Evolutionary conservation across 2,329 filamentous ascomycete species (phyloP).

Genomic region (Pseudogymnoascus sp.): DNA sequence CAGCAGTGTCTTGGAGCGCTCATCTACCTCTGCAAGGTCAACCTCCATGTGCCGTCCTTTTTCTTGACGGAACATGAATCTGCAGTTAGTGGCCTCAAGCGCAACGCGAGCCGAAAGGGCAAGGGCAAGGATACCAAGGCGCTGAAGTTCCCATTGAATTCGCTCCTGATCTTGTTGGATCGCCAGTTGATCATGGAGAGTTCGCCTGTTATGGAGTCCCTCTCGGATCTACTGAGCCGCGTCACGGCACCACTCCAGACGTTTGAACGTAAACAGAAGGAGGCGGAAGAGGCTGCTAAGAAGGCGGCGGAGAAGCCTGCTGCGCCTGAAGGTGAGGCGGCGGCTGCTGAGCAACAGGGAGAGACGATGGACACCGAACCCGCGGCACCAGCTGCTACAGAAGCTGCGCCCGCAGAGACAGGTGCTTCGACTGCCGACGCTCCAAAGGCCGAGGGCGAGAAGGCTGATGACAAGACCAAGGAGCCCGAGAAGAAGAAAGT

Average conservation of each 20-base stretch:
- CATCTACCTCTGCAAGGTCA: slow-evolving; percentile 75
- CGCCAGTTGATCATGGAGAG: slow-evolving; percentile 96
- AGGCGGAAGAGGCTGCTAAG: slow-evolving; percentile 50
- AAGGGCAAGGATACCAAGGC: slow-evolving; percentile 81
- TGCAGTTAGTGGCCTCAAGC: slow-evolving; percentile 67
- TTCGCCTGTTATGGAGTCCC: slow-evolving; percentile 89
- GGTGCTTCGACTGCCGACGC: slow-evolving; percentile 16
- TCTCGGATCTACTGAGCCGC: slow-evolving; percentile 78
- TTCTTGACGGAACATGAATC: slow-evolving; percentile 91
- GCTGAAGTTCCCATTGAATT: slow-evolving; percentile 86
- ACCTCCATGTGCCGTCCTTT: slow-evolving; percentile 74
- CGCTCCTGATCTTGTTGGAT: slow-evolving; percentile 78
- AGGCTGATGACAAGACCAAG: slow-evolving; percentile 19
- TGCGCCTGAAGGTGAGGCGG: slow-evolving; percentile 23
- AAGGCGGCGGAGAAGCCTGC: slow-evolving; percentile 36
- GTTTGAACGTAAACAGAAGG: slow-evolving; percentile 75
- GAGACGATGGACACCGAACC: slow-evolving; percentile 14
- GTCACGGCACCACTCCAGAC: slow-evolving; percentile 81
- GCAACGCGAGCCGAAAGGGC: slow-evolving; percentile 70
- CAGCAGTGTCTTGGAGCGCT: slow-evolving; percentile 89
- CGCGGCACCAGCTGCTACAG: slow-evolving; percentile 20
- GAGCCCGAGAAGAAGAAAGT: slow-evolving; percentile 29
- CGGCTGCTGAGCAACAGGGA: slow-evolving; percentile 15
- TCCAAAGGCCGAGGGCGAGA: slow-evolving; percentile 15
- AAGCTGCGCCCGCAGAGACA: slow-evolving; percentile 14